Conservation (phyloP, 2,329 filamentous ascomycete species). For the Endoconidiophora laricicola region DNA sequence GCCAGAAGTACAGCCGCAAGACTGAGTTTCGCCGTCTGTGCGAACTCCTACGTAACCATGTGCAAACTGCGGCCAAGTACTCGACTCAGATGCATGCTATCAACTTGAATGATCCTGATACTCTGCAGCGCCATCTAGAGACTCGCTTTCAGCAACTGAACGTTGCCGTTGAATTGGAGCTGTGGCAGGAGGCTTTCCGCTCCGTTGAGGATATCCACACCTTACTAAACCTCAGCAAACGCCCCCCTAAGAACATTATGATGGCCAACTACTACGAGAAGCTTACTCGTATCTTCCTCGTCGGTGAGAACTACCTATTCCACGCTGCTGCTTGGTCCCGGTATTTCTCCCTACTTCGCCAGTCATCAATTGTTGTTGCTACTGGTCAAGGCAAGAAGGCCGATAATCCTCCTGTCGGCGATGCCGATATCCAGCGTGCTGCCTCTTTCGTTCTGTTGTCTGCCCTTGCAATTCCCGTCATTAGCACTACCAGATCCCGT, state of each 20-base stretch:
- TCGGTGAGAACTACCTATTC: constrained; percentile 98
- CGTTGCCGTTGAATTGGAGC: constrained; percentile 89
- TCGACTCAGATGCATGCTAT: constrained; percentile 98
- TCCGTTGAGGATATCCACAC: constrained; percentile 99
- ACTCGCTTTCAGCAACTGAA: constrained; percentile 98
- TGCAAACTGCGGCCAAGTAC: constrained; percentile 98
- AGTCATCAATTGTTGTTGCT: constrained; percentile 69
- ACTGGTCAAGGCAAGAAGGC: constrained; percentile 79
- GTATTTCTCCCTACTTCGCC: constrained; percentile 90
- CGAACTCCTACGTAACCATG: constrained; percentile 93
- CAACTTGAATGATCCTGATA: constrained; percentile 95
- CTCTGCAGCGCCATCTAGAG: constrained; percentile 89
- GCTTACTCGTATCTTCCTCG: constrained; percentile 93
- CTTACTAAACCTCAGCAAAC: constrained; percentile 91
- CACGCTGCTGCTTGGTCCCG: constrained; percentile 94
- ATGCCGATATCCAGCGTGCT: constrained; percentile 81
- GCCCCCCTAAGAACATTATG: constrained; percentile 96
- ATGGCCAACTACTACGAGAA: constrained; percentile 99
- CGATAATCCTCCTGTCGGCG: constrained; percentile 79
- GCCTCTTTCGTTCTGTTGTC: constrained; percentile 92
- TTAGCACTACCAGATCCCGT: constrained; percentile 91
- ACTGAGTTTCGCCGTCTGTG: constrained; percentile 98
- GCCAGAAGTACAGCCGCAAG: constrained; percentile 94
- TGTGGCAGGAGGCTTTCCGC: constrained; percentile 99
- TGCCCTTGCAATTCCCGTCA: constrained; percentile 93